Evolutionary conservation across 768 basidiomycete species (phyloP), one percentile per base, ranked within the genome.

Genomic region (Austroboletus eburneus): DNA sequence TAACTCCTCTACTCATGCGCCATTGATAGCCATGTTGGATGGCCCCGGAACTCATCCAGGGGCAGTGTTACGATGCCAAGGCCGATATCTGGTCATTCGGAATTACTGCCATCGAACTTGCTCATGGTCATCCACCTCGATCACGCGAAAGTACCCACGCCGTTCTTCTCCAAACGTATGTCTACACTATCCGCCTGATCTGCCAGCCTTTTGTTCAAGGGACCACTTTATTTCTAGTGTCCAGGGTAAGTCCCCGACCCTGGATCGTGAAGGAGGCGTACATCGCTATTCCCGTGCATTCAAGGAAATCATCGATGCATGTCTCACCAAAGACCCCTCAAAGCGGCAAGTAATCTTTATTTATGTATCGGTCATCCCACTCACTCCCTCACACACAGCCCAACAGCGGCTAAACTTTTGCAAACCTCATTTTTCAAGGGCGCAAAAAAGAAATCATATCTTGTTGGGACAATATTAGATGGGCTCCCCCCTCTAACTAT

Each of bases 41-140:
- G 93, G 91, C 94, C 0, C 94, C 94, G 2, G 94, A 97, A 57
- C 77, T 96, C 20, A 88, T 97, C 39, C 78, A 86, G 55, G 87
- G 91, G 41, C 78, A 78, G 54, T 79, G 80, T 45, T 95, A 94
- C 63, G 91, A 94, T 61, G 77, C 82, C 12, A 79, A 83, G 52
- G 91, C 91, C 17, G 94, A 97, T 61, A 93, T 97, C 48, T 97
- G 93, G 92, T 92, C 89, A 48, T 88, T 96, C 63, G 94, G 91
- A 12, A 93, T 97, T 48, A 95, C 92, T n/a, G 87, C 92, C 14
- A 69, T 96, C 38, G 94, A 96, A 63, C 73, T 97, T 25, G 77
- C 89, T 0, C 84, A 90, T 58, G 94, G 94, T 0, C 80, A 85
- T 5, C 89, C 92, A 2, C 94, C 94, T n/a, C 72, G 82, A 48